phyloP scores from a whole-genome alignment of 2,329 filamentous ascomycete species.

The Penicillium crustosum region DNA sequence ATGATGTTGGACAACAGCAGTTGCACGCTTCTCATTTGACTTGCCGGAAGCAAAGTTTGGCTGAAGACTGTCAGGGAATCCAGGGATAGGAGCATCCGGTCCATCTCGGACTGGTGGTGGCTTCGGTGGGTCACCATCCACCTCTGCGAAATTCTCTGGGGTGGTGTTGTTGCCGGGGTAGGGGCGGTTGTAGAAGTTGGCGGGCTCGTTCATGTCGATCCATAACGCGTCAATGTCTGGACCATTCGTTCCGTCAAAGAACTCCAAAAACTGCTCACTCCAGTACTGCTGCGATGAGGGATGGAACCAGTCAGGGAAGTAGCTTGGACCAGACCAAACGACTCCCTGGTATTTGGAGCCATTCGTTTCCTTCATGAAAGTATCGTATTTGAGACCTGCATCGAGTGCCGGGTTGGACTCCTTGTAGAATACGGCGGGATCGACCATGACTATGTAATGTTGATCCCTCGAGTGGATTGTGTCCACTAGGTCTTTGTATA shows the following conservation, averaged over 20 bases:
- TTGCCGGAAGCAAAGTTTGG: constrained; percentile 41
- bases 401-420: constrained; percentile 10
- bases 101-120: constrained; percentile 36
- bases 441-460: constrained; percentile 74
- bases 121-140: constrained; percentile 52
- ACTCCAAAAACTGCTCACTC: constrained; percentile 63
- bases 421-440: constrained; percentile 47
- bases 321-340: constrained; percentile 74
- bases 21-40: constrained; percentile 3
- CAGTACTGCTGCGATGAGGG: constrained; percentile 65
- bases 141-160: constrained; percentile 51
- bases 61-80: constrained; percentile 67
- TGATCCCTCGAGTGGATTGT: constrained; percentile 67
- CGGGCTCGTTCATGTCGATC: constrained; percentile 67
- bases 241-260: constrained; percentile 64
- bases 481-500: constrained; percentile 56
- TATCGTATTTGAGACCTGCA: constrained; percentile 11
- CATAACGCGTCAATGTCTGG: constrained; percentile 74
- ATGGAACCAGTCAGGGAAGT: constrained; percentile 75
- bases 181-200: constrained; percentile 48
- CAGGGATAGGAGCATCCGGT: constrained; percentile 64
- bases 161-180: constrained; percentile 53
- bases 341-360: constrained; percentile 50
- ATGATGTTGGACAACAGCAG: constrained; percentile 7
- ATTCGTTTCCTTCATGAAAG: constrained; percentile 8